A percentile compares a stretch with the other conserved stretches of the same genome.
phyloP scores from a whole-genome alignment of 441 rosid species.

The Syzygium syzygioides region DNA sequence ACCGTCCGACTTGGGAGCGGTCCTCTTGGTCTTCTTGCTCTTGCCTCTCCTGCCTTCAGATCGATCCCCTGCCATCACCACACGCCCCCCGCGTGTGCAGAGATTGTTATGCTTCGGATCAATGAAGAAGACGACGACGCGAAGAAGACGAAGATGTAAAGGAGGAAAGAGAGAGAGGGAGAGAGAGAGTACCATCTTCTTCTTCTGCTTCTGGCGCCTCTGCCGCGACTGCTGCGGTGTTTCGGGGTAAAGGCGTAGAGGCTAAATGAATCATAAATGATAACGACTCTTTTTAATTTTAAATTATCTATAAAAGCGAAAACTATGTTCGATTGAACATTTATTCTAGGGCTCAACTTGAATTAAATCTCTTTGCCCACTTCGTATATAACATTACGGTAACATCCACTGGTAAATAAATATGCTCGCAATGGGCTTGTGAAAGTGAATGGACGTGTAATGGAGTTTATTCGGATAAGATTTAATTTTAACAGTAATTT shows the following conservation, averaged over 20 bases:
- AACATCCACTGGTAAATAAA: too few relatives aligned
- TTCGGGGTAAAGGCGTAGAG: background rate
- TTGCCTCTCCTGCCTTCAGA: constrained; percentile 66
- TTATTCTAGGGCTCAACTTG: too few relatives aligned
- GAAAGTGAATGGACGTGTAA: too few relatives aligned
- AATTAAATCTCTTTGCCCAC: too few relatives aligned
- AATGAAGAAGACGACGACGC: background rate
- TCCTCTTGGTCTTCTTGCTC: constrained; percentile 68
- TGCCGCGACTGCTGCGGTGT: background rate
- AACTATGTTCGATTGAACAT: too few relatives aligned
- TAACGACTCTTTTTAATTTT: too few relatives aligned
- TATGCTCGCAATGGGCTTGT: too few relatives aligned
- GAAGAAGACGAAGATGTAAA: background rate
- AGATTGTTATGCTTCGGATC: background rate
- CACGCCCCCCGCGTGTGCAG: background rate
- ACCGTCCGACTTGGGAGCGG: constrained; percentile 68
- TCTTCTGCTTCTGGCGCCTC: background rate
- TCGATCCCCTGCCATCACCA: constrained; percentile 50
- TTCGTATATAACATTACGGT: too few relatives aligned
- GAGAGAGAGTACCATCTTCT: background rate
- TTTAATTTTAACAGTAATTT: too few relatives aligned
- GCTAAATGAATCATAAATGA: background rate
- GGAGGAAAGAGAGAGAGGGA: background rate
- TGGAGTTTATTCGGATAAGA: too few relatives aligned
- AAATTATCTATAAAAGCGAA: too few relatives aligned